phyloP scores from a whole-genome alignment of 2,329 filamentous ascomycete genomes.

The Arthrobotrys conoides region DNA sequence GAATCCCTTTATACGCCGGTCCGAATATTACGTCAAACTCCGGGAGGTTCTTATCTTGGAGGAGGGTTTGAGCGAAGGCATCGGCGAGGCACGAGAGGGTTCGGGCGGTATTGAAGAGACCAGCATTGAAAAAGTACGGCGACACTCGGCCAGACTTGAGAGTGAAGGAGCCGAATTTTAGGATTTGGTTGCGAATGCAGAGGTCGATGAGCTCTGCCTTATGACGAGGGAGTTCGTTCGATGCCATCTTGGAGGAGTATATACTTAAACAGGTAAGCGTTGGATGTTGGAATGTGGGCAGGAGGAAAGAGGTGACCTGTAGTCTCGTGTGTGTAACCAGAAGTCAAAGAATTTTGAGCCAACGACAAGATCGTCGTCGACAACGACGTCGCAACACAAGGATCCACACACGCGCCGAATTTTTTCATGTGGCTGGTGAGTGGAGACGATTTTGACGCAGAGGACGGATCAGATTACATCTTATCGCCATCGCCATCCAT shows the following conservation, averaged over 20 bases:
- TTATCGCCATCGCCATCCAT: constrained; percentile 17
- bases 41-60: constrained; percentile 66
- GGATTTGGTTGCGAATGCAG: constrained; percentile 77
- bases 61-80: constrained; percentile 81
- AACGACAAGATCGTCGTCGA: constrained; percentile 13
- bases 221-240: constrained; percentile 72
- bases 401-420: constrained; percentile 4
- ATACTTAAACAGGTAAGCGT: background rate
- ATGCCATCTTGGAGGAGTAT: constrained; percentile 22
- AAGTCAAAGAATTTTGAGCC: constrained; percentile 4
- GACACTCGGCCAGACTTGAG: constrained; percentile 93
- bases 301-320: background rate
- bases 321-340: constrained; percentile 23
- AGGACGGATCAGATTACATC: constrained; percentile 23
- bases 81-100: constrained; percentile 82
- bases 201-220: constrained; percentile 81
- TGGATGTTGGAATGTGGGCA: constrained; percentile 2
- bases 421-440: constrained; percentile 18
- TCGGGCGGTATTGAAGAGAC: constrained; percentile 85
- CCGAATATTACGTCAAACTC: constrained; percentile 90
- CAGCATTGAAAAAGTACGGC: constrained; percentile 98
- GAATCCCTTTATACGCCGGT: constrained; percentile 97
- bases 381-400: constrained; percentile 23
- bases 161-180: constrained; percentile 86
- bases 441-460: constrained; percentile 16